A percentile compares a stretch with the other conserved stretches of the same genome.
Evolutionary conservation across 2,329 filamentous ascomycete genomes (phyloP).

Genomic region (Laburnicola sp.): DNA sequence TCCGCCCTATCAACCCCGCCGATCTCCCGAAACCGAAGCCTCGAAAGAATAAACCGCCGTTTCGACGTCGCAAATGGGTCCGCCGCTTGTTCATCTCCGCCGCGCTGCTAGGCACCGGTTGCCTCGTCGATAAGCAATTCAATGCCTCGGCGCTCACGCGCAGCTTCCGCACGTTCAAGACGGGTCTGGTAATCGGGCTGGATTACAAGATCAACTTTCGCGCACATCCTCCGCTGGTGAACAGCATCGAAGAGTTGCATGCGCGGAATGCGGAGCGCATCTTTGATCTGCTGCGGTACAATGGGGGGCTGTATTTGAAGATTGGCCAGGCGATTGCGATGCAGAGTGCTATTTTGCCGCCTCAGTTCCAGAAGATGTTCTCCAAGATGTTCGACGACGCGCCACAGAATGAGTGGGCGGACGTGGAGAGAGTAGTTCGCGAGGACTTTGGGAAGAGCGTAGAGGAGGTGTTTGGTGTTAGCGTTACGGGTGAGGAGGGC

Average conservation of each 20-base stretch:
- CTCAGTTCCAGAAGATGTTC: conserved; percentile 97
- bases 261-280: conserved; percentile 79
- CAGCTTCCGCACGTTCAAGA: conserved; percentile 77
- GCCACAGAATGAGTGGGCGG: conserved; percentile 85
- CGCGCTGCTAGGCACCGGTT: conserved; percentile 62
- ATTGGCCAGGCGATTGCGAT: conserved; percentile 98
- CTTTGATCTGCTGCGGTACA: conserved; percentile 77
- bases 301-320: conserved; percentile 94
- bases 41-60: conserved; percentile 69
- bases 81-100: conserved; percentile 70
- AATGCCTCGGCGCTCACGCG: conserved; percentile 80
- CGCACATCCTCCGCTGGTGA: conserved; percentile 71
- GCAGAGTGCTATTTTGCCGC: conserved; percentile 91
- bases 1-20: conserved; percentile 71
- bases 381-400: conserved; percentile 96
- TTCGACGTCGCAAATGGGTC: conserved; percentile 72
- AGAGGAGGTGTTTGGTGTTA: conserved; percentile 91
- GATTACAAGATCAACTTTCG: conserved; percentile 99
- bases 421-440: conserved; percentile 80
- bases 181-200: conserved; percentile 76
- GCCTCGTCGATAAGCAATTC: conserved; percentile 70
- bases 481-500: conserved; percentile 68
- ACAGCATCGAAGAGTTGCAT: conserved; percentile 77
- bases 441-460: conserved; percentile 83
- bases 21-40: conserved; percentile 63